Conservation (phyloP, 1,139 yeast genomes). For the Zhuliangozyma parablackwelliae region DNA sequence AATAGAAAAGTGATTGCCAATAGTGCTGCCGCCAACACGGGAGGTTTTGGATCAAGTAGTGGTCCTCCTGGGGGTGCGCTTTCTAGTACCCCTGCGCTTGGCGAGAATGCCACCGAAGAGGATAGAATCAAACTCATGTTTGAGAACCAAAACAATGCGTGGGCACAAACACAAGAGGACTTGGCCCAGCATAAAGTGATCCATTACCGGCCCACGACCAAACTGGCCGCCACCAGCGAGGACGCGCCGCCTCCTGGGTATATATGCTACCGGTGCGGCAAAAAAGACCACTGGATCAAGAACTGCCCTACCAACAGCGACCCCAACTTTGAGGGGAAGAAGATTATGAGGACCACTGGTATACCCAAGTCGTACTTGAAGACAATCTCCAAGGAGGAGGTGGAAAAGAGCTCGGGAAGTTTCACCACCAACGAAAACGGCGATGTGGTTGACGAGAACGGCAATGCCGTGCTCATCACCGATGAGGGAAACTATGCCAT, state of each 20-base stretch:
- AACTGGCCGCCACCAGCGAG: constrained; percentile 34
- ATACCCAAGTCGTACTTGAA: constrained; percentile 90
- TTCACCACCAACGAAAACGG: constrained; percentile 42
- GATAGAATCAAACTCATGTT: constrained; percentile 89
- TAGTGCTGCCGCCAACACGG: constrained; percentile 13
- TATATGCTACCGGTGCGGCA: constrained; percentile 94
- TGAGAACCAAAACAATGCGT: constrained; percentile 84
- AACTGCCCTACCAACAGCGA: constrained; percentile 93
- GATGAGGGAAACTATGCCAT: constrained; percentile 95
- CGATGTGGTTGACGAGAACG: constrained; percentile 54
- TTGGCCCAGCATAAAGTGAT: constrained; percentile 75
- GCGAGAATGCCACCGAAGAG: constrained; percentile 63
- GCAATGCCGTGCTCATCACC: constrained; percentile 75
- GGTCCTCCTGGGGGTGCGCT: not conserved
- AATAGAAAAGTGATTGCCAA: constrained; percentile 29
- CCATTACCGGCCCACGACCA: constrained; percentile 41
- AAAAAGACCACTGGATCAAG: constrained; percentile 93
- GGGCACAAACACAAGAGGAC: constrained; percentile 92
- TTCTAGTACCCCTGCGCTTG: constrained; percentile 8
- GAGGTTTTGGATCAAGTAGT: constrained; percentile 10
- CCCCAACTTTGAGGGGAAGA: constrained; percentile 89
- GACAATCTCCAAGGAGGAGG: constrained; percentile 53
- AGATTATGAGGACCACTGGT: constrained; percentile 92
- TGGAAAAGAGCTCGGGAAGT: constrained; percentile 52
- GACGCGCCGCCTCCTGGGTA: constrained; percentile 94